phyloP scores from a whole-genome alignment of 106 monocot genomes.

The Gastrodia elata region DNA sequence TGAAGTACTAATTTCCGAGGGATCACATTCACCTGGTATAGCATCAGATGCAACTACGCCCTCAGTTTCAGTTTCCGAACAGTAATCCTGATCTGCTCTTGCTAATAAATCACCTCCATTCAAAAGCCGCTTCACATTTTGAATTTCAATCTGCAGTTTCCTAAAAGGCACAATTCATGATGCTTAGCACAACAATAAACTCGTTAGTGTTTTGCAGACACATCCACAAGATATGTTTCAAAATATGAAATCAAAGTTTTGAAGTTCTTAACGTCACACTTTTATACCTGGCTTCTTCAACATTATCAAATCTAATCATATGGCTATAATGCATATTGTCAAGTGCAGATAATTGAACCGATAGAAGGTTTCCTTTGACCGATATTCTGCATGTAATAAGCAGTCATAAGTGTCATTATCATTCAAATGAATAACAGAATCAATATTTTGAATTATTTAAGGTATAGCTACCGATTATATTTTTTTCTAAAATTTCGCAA shows the following conservation, averaged over 20 bases:
- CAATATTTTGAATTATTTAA: not conserved
- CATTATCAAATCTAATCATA: conserved; percentile 96
- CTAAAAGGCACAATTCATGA: conserved; percentile 29
- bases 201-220: not conserved
- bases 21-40: conserved; percentile 11
- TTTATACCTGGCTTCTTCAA: conserved; percentile 75
- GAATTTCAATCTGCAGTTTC: conserved; percentile 74
- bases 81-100: conserved; percentile 37
- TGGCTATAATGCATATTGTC: conserved; percentile 98
- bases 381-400: conserved; percentile 50
- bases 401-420: not conserved
- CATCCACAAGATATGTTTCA: not conserved
- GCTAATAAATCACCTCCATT: conserved; percentile 24
- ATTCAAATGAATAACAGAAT: conserved; percentile 1
- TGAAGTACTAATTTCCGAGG: conserved; percentile 17
- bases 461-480: not conserved
- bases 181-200: not conserved
- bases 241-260: not conserved
- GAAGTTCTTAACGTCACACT: not conserved
- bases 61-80: conserved; percentile 92
- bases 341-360: conserved; percentile 64
- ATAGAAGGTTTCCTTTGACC: conserved; percentile 48
- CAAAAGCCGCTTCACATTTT: conserved; percentile 39
- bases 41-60: conserved; percentile 36
- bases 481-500: not conserved